A percentile compares a stretch with the other conserved stretches of the same genome.
phyloP scores from a whole-genome alignment of 139 green algal species.

The Mychonastes homosphaera region DNA sequence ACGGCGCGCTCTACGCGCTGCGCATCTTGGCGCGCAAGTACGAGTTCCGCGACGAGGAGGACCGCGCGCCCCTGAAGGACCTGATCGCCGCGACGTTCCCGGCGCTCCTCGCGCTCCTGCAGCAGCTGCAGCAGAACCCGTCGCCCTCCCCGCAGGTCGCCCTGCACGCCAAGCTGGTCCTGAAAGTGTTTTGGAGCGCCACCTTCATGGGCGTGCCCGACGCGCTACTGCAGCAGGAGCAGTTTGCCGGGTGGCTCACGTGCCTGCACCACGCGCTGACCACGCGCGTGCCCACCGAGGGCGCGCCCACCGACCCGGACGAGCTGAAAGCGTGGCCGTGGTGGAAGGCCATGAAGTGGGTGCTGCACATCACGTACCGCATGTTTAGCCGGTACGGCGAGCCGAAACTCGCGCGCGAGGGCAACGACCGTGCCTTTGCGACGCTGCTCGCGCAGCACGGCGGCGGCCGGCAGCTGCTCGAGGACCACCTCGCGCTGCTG shows the following conservation, averaged over 20 bases:
- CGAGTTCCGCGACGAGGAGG: conserved; percentile 83
- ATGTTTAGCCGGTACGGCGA: conserved; percentile 71
- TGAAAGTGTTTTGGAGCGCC: conserved; percentile 67
- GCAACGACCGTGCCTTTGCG: conserved; percentile 52
- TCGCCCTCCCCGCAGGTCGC: conserved; percentile 19
- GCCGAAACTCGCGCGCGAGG: conserved; percentile 34
- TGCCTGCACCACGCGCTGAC: conserved; percentile 56
- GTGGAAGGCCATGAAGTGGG: conserved; percentile 98
- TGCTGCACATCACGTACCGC: conserved; percentile 71
- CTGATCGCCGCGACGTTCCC: conserved; percentile 64
- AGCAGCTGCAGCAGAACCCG: conserved; percentile 56
- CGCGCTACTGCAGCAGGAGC: conserved; percentile 47
- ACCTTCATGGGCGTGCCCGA: conserved; percentile 84
- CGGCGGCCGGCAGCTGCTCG: not conserved
- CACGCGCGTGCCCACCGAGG: conserved; percentile 43
- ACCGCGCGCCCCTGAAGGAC: conserved; percentile 21
- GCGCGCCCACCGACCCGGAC: conserved; percentile 33
- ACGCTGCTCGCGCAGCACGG: conserved; percentile 35
- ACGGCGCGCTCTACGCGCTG: conserved; percentile 67
- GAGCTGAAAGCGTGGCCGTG: conserved; percentile 58
- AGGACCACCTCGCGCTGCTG: conserved; percentile 17
- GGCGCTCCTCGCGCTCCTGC: conserved; percentile 33
- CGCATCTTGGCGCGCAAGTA: conserved; percentile 89
- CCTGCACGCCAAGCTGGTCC: conserved; percentile 41
- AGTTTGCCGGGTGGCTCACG: conserved; percentile 79